A percentile compares a stretch with the other conserved stretches of the same genome.
These are phyloP conservation scores for Phytophthora tubulina DNA, from an alignment of 352 stramenopile genomes.

Conservation along the genomic window DNA sequence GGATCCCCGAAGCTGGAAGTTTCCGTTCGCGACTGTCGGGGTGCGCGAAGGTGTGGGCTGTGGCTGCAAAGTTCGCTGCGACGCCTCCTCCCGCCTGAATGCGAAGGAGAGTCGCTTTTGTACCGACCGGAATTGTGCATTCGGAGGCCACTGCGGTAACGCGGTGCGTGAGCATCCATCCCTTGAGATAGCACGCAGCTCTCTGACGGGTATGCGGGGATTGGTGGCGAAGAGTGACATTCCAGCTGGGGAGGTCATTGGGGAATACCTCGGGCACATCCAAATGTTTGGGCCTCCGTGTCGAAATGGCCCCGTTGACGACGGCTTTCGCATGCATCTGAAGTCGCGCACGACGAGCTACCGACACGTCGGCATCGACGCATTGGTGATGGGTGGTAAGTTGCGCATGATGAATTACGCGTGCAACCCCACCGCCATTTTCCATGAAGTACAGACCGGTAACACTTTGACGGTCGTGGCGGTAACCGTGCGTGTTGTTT, in stretches of 20 bases:
- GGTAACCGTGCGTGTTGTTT: neutral
- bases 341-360: neutral
- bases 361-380: neutral
- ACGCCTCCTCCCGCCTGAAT: neutral
- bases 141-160: neutral
- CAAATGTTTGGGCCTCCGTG: neutral
- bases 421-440: neutral
- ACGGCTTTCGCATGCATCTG: neutral
- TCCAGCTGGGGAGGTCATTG: neutral
- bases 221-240: neutral
- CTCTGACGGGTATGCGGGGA: neutral
- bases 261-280: neutral
- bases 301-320: neutral
- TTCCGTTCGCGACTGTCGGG: neutral
- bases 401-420: neutral
- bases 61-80: neutral
- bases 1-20: neutral
- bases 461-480: neutral
- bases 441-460: neutral
- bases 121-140: neutral
- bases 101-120: constrained; percentile 4
- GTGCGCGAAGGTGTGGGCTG: neutral
- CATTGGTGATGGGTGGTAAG: neutral
- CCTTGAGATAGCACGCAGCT: neutral
- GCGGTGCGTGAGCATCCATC: neutral